Percentiles rank a stretch among this genome's conserved stretches.
phyloP scores from a whole-genome alignment of 2,329 filamentous ascomycete genomes.

The Microthyrium microscopicum region DNA sequence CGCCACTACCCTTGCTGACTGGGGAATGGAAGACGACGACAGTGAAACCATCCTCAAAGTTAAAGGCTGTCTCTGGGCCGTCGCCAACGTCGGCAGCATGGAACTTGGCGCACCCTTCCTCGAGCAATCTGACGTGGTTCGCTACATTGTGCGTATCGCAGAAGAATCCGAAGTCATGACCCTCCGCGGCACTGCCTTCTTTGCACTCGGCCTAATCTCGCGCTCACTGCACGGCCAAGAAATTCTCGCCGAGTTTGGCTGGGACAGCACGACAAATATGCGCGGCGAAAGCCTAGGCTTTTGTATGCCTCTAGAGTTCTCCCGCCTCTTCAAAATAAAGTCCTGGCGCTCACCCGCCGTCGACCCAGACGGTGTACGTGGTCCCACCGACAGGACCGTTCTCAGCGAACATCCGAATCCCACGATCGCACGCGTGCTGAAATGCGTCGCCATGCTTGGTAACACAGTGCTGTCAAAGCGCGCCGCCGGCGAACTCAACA shows the following conservation, averaged over 20 bases:
- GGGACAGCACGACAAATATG: slow-evolving; percentile 79
- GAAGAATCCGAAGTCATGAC: slow-evolving; percentile 81
- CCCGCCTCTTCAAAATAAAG: slow-evolving; percentile 55
- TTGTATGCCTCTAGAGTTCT: slow-evolving; percentile 66
- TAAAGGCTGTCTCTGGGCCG: slow-evolving; percentile 93
- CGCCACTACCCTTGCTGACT: slow-evolving; percentile 70
- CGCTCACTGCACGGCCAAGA: slow-evolving; percentile 82
- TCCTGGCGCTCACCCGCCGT: slow-evolving; percentile 3
- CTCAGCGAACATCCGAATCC: slow-evolving; percentile 28
- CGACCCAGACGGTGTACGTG: background rate
- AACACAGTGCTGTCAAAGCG: slow-evolving; percentile 88
- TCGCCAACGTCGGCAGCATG: slow-evolving; percentile 97
- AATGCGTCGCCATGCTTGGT: slow-evolving; percentile 72
- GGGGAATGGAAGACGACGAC: slow-evolving; percentile 72
- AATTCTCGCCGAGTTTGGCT: slow-evolving; percentile 75
- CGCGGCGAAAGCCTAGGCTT: slow-evolving; percentile 73
- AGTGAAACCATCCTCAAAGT: slow-evolving; percentile 76
- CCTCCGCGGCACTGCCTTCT: slow-evolving; percentile 87
- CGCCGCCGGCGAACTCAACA: slow-evolving; percentile 61
- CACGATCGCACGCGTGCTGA: slow-evolving; percentile 57
- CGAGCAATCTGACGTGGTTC: slow-evolving; percentile 75
- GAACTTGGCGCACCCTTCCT: slow-evolving; percentile 89
- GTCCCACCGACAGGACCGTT: background rate
- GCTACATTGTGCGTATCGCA: slow-evolving; percentile 74
- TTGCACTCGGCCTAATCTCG: slow-evolving; percentile 83